phyloP scores from a whole-genome alignment of 2,329 filamentous ascomycete genomes.

The Didymella keratinophila region DNA sequence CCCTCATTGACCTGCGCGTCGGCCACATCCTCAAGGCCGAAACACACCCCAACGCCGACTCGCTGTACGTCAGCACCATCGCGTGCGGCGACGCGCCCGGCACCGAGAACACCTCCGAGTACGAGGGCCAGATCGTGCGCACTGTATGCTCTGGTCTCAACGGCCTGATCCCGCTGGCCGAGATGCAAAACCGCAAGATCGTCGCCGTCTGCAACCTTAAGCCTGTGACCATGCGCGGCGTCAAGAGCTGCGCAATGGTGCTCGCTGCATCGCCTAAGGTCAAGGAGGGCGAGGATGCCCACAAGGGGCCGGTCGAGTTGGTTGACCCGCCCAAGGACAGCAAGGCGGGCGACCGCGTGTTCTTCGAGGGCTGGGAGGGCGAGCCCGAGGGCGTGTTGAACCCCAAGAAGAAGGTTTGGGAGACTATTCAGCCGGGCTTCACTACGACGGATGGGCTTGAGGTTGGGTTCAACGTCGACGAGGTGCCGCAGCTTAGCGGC shows the following conservation, averaged over 20 bases:
- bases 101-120: constrained; percentile 87
- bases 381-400: constrained; percentile 93
- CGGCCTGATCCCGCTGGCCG: constrained; percentile 87
- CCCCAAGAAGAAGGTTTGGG: constrained; percentile 99
- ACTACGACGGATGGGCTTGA: constrained; percentile 82
- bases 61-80: constrained; percentile 93
- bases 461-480: constrained; percentile 84
- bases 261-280: constrained; percentile 88
- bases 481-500: constrained; percentile 78
- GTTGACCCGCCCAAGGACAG: constrained; percentile 81
- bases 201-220: constrained; percentile 97
- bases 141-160: constrained; percentile 98
- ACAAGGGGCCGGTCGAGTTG: constrained; percentile 92
- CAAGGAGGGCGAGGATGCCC: constrained; percentile 81
- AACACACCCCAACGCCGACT: constrained; percentile 96
- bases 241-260: constrained; percentile 86
- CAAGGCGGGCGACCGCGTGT: constrained; percentile 85
- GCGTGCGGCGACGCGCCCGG: constrained; percentile 88
- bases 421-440: constrained; percentile 94
- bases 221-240: constrained; percentile 97
- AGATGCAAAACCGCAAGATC: constrained; percentile 97
- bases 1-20: constrained; percentile 91
- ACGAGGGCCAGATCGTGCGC: constrained; percentile 88
- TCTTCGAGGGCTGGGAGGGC: constrained; percentile 93
- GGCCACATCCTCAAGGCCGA: constrained; percentile 97